phyloP scores from a whole-genome alignment of 179 eudicot genomes.

The Beta lomatogona region DNA sequence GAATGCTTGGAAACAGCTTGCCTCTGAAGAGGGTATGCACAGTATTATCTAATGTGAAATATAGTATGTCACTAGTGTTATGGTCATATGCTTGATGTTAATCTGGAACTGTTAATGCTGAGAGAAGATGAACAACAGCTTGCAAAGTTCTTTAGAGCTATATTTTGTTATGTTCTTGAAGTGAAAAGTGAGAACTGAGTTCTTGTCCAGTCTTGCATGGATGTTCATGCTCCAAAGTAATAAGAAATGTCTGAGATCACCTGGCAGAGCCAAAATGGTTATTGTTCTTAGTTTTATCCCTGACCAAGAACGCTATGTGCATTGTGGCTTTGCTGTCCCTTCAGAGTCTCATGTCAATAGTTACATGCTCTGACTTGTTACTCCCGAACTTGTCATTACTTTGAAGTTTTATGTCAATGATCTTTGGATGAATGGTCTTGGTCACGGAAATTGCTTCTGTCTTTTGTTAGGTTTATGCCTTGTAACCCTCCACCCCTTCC shows the following conservation, averaged over 20 bases:
- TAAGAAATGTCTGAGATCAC: neutral
- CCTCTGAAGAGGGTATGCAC: slow-evolving; percentile 74
- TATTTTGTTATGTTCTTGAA: neutral
- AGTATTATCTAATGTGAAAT: neutral
- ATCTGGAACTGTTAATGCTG: neutral
- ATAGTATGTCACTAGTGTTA: neutral
- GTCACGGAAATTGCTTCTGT: too few relatives aligned
- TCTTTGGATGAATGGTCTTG: too few relatives aligned
- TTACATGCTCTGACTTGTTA: neutral
- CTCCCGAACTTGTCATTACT: neutral
- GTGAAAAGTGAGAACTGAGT: neutral
- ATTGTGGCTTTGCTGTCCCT: neutral
- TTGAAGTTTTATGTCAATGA: too few relatives aligned
- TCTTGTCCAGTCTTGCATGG: neutral
- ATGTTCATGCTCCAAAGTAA: neutral
- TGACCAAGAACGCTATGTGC: neutral
- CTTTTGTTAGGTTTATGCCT: too few relatives aligned
- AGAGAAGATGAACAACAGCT: neutral
- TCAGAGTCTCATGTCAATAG: neutral
- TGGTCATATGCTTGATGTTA: neutral
- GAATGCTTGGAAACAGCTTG: slow-evolving; percentile 90
- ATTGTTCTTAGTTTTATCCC: neutral
- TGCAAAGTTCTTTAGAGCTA: neutral
- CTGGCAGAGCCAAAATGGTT: neutral
- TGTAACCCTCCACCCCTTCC: too few relatives aligned